Evolutionary conservation across 129 eudicot species (phyloP), one percentile per base, ranked within the genome.

Genomic region (Pulicaria dysenterica): DNA sequence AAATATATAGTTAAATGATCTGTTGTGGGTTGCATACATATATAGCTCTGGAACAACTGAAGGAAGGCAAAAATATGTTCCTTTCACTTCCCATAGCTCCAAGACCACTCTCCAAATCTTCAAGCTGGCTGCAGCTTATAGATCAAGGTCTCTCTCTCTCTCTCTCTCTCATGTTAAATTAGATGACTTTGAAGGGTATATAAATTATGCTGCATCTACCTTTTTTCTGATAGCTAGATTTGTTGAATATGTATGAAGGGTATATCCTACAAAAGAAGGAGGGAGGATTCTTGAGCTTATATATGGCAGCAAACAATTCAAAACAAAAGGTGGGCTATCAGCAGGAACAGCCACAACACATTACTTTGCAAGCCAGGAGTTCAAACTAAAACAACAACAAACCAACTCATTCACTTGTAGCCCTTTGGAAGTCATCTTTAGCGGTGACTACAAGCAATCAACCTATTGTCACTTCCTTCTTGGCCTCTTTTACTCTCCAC

Each of bases 281-380:
- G 95, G 96, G 39, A 89, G 76, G 61, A 77, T 87, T 57, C 85
- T 89, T 19, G 96, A 88, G 74, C 86, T 92, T 56, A 89, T 92
- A 34, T 89, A 92, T 83, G 83, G 96, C 64, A 85, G 98, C 89
- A 89, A 87, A 68, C 83, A 83, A 37, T 74, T 69, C 74, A 85
- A 83, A 78, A 92, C 98, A 38, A 85, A 83, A 42, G 91, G 97
- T 16, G 98, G 95, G 0, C 7, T 92, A 62, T 72, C 71, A n/a
- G 86, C 79, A 11, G 96, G 98, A 61, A 87, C 95, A 46, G 98
- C 98, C 72, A 92, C 98, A 46, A 89, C 95, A 12, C 91, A 92
- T 63, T 84, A 83, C 43, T 92, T 85, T 39, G 60, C 85, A 13
- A 89, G 91, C 70, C 80, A 70, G 45, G 89, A 92, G 61, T 92